A percentile compares a stretch with the other conserved stretches of the same genome.
phyloP scores from a whole-genome alignment of 2,329 filamentous ascomycete genomes.

The Chaetomium strumarium region DNA sequence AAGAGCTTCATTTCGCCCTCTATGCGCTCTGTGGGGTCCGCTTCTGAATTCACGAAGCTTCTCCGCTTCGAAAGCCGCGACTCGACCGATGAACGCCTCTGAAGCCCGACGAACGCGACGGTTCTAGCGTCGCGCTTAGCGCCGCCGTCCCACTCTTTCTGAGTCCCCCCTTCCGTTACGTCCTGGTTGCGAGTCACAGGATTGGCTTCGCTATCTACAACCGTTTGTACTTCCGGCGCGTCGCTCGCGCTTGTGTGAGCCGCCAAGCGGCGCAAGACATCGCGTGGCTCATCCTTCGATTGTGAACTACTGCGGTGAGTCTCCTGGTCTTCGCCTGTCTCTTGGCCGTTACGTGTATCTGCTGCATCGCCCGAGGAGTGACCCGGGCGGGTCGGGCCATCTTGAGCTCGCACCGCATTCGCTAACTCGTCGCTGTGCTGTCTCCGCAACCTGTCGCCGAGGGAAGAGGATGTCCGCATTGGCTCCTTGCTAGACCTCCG shows the following conservation, averaged over 20 bases:
- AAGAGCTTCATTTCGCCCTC: slow-evolving; percentile 52
- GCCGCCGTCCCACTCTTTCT: slow-evolving; percentile 15
- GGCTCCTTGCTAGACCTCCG: slow-evolving; percentile 29
- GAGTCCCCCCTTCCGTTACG: slow-evolving; percentile 8
- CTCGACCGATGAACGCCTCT: slow-evolving; percentile 39
- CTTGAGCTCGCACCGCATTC: neutral
- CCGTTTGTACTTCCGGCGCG: slow-evolving; percentile 26
- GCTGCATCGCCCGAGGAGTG: neutral
- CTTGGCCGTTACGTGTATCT: neutral
- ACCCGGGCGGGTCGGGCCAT: neutral
- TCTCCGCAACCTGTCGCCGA: slow-evolving; percentile 7
- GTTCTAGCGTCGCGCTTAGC: slow-evolving; percentile 29
- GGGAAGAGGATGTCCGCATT: slow-evolving; percentile 16
- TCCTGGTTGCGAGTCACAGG: slow-evolving; percentile 1
- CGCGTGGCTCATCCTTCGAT: slow-evolving; percentile 38
- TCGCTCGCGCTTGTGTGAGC: slow-evolving; percentile 43
- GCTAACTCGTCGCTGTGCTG: slow-evolving; percentile 1
- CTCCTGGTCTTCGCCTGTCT: neutral
- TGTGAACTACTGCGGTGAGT: slow-evolving; percentile 16
- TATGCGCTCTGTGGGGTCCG: slow-evolving; percentile 51
- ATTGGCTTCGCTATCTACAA: slow-evolving; percentile 4
- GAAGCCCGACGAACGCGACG: slow-evolving; percentile 44
- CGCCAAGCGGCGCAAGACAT: slow-evolving; percentile 45
- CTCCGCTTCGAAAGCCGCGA: slow-evolving; percentile 44
- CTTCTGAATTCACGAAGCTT: slow-evolving; percentile 44